A percentile compares a stretch with the other conserved stretches of the same genome.
These are phyloP conservation scores for Tuber indicum DNA, from an alignment of 495 filamentous ascomycete genomes.

Conservation along the genomic window DNA sequence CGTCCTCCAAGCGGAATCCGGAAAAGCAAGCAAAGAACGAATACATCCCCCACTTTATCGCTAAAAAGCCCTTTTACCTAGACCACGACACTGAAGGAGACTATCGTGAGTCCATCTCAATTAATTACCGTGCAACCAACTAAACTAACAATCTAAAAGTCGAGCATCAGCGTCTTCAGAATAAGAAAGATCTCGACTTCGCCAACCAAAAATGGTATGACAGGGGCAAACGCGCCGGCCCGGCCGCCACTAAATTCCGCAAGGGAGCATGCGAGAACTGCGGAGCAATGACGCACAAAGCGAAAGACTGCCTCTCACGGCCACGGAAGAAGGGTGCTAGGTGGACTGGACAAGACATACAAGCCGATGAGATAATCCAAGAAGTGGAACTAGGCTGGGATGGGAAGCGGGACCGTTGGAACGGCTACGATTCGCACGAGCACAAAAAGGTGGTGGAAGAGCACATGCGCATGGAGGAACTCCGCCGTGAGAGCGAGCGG, in stretches of 20 bases:
- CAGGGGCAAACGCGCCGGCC: conserved; percentile 68
- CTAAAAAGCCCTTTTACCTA: conserved; percentile 95
- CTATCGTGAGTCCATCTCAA: conserved; percentile 50
- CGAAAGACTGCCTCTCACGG: conserved; percentile 83
- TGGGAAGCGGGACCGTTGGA: conserved; percentile 97
- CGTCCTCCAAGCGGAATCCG: conserved; percentile 38
- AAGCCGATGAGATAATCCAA: conserved; percentile 83
- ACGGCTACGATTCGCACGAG: conserved; percentile 85
- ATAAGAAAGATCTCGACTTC: conserved; percentile 56
- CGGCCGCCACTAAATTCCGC: conserved; percentile 88
- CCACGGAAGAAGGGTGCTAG: conserved; percentile 85
- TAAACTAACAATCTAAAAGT: conserved; percentile 43
- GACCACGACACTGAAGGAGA: conserved; percentile 73
- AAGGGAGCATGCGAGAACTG: conserved; percentile 98
- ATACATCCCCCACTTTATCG: conserved; percentile 97
- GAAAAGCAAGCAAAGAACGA: conserved; percentile 58
- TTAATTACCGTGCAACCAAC: neutral
- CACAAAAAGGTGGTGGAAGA: conserved; percentile 80
- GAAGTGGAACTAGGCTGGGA: conserved; percentile 87
- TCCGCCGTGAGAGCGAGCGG: conserved; percentile 54
- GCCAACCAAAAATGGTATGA: conserved; percentile 74
- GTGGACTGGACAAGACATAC: conserved; percentile 88
- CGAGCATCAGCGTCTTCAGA: conserved; percentile 89
- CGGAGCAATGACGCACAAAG: conserved; percentile 91
- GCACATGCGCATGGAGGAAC: conserved; percentile 74